phyloP scores from a whole-genome alignment of 1,139 yeast species.

The Groenewaldozyma sp. region DNA sequence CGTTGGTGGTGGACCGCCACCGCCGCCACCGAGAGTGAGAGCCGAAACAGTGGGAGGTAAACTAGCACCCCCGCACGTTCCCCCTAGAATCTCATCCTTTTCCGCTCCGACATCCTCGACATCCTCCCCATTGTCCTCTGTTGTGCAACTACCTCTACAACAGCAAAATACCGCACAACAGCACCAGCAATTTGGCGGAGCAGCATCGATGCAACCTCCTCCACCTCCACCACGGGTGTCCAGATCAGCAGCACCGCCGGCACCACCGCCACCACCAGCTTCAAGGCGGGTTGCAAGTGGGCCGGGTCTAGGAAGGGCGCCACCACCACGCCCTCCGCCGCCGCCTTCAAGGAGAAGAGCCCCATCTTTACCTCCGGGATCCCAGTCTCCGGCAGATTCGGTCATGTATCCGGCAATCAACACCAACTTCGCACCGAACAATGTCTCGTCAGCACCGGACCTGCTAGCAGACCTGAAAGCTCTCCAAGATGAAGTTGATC shows the following conservation, averaged over 20 bases:
- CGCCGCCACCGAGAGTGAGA: constrained; percentile 1
- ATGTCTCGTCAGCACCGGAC: constrained; percentile 22
- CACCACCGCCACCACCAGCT: constrained; percentile 14
- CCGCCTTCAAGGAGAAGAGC: constrained; percentile 20
- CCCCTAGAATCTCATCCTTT: too few species aligned
- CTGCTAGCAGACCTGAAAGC: constrained; percentile 23
- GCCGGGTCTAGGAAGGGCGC: constrained; percentile 5
- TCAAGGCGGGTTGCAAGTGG: constrained; percentile 13
- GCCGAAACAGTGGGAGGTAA: too few species aligned
- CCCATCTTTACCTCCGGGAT: constrained; percentile 17
- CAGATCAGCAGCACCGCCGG: constrained; percentile 4
- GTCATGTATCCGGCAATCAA: constrained; percentile 3
- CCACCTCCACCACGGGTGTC: background rate
- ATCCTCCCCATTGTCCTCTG: background rate
- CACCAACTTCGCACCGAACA: constrained; percentile 8
- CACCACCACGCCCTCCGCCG: constrained; percentile 17
- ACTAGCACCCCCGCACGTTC: too few species aligned
- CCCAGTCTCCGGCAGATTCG: constrained; percentile 6
- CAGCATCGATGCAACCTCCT: background rate
- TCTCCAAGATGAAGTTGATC: constrained; percentile 23
- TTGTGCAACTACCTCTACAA: constrained; percentile 1
- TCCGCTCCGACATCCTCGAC: background rate
- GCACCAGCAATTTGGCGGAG: background rate
- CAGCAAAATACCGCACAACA: constrained; percentile 4
- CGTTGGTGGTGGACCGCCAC: background rate